Conservation (phyloP, 2,329 filamentous ascomycete genomes). For the Endoconidiophora laricicola region DNA sequence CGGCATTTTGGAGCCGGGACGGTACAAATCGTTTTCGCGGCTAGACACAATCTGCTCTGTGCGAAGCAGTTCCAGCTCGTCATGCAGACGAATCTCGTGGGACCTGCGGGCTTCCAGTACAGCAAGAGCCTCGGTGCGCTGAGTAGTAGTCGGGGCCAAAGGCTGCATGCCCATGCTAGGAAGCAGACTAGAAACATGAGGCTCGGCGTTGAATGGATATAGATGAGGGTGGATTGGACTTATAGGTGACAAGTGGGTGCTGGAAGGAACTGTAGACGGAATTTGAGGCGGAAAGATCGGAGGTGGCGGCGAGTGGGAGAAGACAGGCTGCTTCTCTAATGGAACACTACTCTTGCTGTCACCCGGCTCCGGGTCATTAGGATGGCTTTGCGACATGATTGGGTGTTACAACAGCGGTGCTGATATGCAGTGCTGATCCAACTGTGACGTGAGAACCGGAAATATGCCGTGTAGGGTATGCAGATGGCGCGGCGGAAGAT, state of each 20-base stretch:
- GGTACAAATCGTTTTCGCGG: conserved; percentile 16
- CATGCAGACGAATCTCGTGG: conserved; percentile 23
- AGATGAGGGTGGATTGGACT: conserved; percentile 6
- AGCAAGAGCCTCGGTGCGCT: conserved; percentile 1
- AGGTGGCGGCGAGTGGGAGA: conserved; percentile 4
- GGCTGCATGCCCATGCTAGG: conserved; percentile 6
- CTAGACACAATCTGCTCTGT: conserved; percentile 30
- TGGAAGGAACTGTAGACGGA: neutral
- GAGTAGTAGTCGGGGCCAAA: conserved; percentile 6
- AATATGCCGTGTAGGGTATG: conserved; percentile 3
- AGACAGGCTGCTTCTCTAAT: conserved; percentile 5
- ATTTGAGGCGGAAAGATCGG: conserved; percentile 3
- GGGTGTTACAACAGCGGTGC: neutral
- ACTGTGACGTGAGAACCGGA: conserved; percentile 4
- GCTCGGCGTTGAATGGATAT: conserved; percentile 1
- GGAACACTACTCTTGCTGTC: neutral
- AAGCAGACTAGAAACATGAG: neutral
- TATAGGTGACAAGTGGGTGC: conserved; percentile 8
- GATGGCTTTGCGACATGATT: conserved; percentile 8
- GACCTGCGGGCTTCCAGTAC: conserved; percentile 7
- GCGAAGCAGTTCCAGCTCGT: conserved; percentile 33
- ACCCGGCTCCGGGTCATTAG: conserved; percentile 1
- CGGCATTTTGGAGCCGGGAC: conserved; percentile 8
- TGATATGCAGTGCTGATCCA: conserved; percentile 5
- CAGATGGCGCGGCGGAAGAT: neutral